These are phyloP conservation scores for Pestalotiopsis sp. DNA, from an alignment of 2,329 filamentous ascomycete species.

Conservation along the genomic window DNA sequence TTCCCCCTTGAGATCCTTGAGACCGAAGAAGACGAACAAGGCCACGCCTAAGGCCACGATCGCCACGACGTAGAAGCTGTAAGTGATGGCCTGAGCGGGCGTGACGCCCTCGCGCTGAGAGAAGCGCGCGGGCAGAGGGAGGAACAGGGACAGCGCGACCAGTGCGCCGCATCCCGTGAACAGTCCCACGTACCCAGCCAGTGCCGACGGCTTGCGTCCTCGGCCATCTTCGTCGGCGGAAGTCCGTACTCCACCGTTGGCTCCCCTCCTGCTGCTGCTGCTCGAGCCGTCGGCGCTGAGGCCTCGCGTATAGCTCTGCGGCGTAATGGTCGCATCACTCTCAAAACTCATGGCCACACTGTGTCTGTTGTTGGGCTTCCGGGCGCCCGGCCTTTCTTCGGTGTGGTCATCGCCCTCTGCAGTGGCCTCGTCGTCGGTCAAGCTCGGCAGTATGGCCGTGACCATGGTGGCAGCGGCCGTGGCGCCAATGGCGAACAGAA, in stretches of 20 bases:
- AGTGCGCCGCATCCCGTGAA: conserved; percentile 93
- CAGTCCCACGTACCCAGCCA: conserved; percentile 88
- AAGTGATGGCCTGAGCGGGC: conserved; percentile 73
- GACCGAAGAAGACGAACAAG: conserved; percentile 75
- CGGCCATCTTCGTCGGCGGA: conserved; percentile 25
- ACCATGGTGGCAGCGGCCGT: conserved; percentile 97
- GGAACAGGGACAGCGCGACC: conserved; percentile 78
- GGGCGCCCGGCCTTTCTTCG: conserved; percentile 23
- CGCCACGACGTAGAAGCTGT: conserved; percentile 88
- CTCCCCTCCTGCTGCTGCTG: conserved; percentile 23
- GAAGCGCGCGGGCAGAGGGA: conserved; percentile 85
- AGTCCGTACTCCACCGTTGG: conserved; percentile 13
- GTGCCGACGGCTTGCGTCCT: conserved; percentile 53
- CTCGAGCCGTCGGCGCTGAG: conserved; percentile 26
- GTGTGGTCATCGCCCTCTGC: conserved; percentile 25
- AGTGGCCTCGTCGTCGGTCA: conserved; percentile 56
- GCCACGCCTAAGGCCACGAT: conserved; percentile 72
- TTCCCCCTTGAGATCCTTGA: conserved; percentile 71
- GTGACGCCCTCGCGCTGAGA: conserved; percentile 70
- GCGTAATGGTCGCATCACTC: conserved; percentile 77
- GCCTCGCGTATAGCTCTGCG: conserved; percentile 54
- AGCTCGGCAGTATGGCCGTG: conserved; percentile 83
- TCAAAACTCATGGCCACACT: conserved; percentile 69
- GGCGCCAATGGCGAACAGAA: conserved; percentile 88
- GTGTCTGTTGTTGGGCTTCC: conserved; percentile 49